Evolutionary conservation across 2,329 filamentous ascomycete genomes (phyloP).

Genomic region (Colletotrichum spaethianum): DNA sequence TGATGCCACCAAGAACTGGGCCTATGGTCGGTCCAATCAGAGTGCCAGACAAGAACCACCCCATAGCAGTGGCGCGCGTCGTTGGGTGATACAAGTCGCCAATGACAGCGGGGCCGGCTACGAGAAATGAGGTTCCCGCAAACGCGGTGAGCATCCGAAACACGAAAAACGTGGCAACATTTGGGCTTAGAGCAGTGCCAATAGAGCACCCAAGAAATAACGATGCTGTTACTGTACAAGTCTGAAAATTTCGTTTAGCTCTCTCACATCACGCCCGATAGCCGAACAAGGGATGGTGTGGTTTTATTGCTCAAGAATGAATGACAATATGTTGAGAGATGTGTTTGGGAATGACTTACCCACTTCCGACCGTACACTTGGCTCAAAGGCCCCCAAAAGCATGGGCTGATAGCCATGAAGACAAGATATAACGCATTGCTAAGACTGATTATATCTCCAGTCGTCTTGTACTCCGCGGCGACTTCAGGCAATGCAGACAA

Average conservation of each 20-base stretch:
- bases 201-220: slow-evolving; percentile 76
- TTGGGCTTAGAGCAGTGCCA: slow-evolving; percentile 77
- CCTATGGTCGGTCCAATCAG: slow-evolving; percentile 76
- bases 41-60: slow-evolving; percentile 77
- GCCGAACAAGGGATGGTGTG: neutral
- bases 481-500: slow-evolving; percentile 83
- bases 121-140: slow-evolving; percentile 78
- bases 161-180: slow-evolving; percentile 75
- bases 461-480: slow-evolving; percentile 74
- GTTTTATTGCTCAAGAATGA: neutral
- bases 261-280: neutral
- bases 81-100: slow-evolving; percentile 70
- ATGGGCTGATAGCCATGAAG: slow-evolving; percentile 77
- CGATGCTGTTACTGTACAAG: slow-evolving; percentile 36
- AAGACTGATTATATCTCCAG: slow-evolving; percentile 73
- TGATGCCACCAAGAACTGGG: slow-evolving; percentile 77
- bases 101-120: slow-evolving; percentile 76
- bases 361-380: slow-evolving; percentile 68
- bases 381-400: slow-evolving; percentile 77
- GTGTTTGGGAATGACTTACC: slow-evolving; percentile 49
- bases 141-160: slow-evolving; percentile 80
- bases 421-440: slow-evolving; percentile 80
- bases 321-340: neutral
- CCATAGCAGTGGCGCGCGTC: slow-evolving; percentile 75
- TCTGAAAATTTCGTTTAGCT: slow-evolving; percentile 31